Base-by-base conservation (phyloP, 129 eudicot genomes). In the Pittosporum tobira region DNA sequence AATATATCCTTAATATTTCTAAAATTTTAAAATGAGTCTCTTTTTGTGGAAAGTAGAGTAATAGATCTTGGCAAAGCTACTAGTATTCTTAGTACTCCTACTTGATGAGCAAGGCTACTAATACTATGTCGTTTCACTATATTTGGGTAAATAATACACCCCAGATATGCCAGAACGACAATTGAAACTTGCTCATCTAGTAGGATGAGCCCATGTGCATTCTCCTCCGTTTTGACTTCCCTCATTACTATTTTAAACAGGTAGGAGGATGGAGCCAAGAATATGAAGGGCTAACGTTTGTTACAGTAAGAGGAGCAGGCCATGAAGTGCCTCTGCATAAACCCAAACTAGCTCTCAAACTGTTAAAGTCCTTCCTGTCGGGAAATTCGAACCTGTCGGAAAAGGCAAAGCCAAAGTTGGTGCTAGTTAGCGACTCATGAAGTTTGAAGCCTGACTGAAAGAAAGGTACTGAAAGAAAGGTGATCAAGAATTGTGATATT, bases 321-420 rank as follows among this genome's bases (percentile, higher is more conserved):
- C 97, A 85, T 45, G 95, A 89, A 76, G 95, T 89, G 28, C 88
- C 97, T 55, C 73, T 89, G 71, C 97, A 85, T 68, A 81, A 54
- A 57, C 95, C 95, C 10, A 82, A 85, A 73, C 77, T 72, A 52
- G 95, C 97, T 60, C 83, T 89, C 13, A 73, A 79, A 25, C 81
- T 89, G 14, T 0, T 82, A 63, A 81, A 75, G 69, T 70, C 86
- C 34, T 89, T 77, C 70, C 52, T 89, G 48, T 62, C 95, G 2
- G 97, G 88, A 61, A 68, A 63, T 5, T 69, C 95, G 8, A n/a
- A n/a, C 70, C 52, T 89, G 48, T 62, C 95, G 2, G 97, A 86
- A 61, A 68, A 63, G 5, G 66, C 95, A 10, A 82, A 85, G 97
- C 82, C 84, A 30, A 57, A 59, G 18, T 60, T 75, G 27, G 60